Percentiles rank a stretch among this genome's conserved stretches.
These are phyloP conservation scores for Coniella vitis DNA, from an alignment of 2,329 filamentous ascomycete genomes.

Conservation along the genomic window DNA sequence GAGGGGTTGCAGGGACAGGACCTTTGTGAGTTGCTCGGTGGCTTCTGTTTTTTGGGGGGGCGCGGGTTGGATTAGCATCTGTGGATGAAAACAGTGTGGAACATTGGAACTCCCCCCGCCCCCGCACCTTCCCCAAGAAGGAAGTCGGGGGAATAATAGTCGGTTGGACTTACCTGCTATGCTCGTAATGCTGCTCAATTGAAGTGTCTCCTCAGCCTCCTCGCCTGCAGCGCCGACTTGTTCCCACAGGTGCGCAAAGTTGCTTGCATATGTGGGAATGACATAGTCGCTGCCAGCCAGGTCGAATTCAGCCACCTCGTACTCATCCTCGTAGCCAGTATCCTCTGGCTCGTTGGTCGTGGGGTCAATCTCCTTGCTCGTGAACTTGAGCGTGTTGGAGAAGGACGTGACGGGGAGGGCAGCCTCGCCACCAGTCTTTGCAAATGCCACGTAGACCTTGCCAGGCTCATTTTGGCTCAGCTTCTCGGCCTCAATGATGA, in stretches of 20 bases:
- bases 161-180: slow-evolving; percentile 76
- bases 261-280: slow-evolving; percentile 85
- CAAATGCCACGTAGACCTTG: slow-evolving; percentile 92
- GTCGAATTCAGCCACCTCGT: slow-evolving; percentile 90
- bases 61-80: too few relatives aligned
- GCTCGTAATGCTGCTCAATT: slow-evolving; percentile 80
- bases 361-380: slow-evolving; percentile 95
- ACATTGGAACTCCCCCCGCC: too few relatives aligned
- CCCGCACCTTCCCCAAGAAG: neutral
- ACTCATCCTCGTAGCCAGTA: slow-evolving; percentile 91
- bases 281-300: slow-evolving; percentile 90
- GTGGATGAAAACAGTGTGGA: too few relatives aligned
- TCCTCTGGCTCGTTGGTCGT: slow-evolving; percentile 90
- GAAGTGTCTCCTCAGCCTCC: slow-evolving; percentile 84
- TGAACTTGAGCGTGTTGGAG: slow-evolving; percentile 92
- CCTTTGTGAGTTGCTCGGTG: slow-evolving; percentile 80
- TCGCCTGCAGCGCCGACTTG: slow-evolving; percentile 84
- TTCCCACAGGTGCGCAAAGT: slow-evolving; percentile 94
- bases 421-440: slow-evolving; percentile 67
- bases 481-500: slow-evolving; percentile 83
- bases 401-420: slow-evolving; percentile 77
- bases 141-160: neutral
- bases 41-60: too few relatives aligned
- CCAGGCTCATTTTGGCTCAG: slow-evolving; percentile 81
- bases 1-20: slow-evolving; percentile 83